Conservation (phyloP, 2,329 filamentous ascomycete genomes). For the Alternaria arbusti region DNA sequence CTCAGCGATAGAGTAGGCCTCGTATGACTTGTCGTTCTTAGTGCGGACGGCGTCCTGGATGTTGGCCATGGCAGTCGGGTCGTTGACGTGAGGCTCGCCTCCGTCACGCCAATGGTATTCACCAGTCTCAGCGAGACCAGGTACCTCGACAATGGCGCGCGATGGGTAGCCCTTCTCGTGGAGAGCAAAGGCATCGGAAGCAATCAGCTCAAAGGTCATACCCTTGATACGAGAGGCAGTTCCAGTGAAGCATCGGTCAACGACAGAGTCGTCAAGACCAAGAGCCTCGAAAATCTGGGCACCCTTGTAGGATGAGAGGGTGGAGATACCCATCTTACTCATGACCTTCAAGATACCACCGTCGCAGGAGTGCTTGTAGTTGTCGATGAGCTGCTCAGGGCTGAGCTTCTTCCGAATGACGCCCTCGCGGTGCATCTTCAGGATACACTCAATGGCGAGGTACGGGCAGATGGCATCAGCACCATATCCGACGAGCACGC, state of each 20-base stretch:
- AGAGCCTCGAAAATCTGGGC: slow-evolving; percentile 98
- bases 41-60: slow-evolving; percentile 95
- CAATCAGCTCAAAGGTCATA: slow-evolving; percentile 91
- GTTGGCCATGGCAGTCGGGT: slow-evolving; percentile 92
- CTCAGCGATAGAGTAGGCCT: slow-evolving; percentile 90
- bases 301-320: slow-evolving; percentile 94
- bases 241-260: slow-evolving; percentile 93
- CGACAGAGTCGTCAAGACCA: slow-evolving; percentile 87
- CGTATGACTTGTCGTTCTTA: slow-evolving; percentile 98
- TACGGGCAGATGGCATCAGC: slow-evolving; percentile 95
- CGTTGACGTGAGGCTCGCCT: slow-evolving; percentile 93
- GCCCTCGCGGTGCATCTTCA: slow-evolving; percentile 94
- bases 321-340: slow-evolving; percentile 99
- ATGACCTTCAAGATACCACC: slow-evolving; percentile 98
- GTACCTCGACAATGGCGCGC: slow-evolving; percentile 75
- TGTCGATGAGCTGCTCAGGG: slow-evolving; percentile 83
- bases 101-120: slow-evolving; percentile 99
- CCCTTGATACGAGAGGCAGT: slow-evolving; percentile 94
- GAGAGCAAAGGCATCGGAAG: slow-evolving; percentile 91
- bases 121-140: slow-evolving; percentile 86
- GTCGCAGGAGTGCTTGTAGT: slow-evolving; percentile 96
- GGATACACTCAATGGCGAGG: slow-evolving; percentile 92
- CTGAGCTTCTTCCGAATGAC: slow-evolving; percentile 88
- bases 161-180: slow-evolving; percentile 93
- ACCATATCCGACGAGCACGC: slow-evolving; percentile 94